Conservation (phyloP, 2,329 filamentous ascomycete species). For the Monilinia aucupariae region DNA sequence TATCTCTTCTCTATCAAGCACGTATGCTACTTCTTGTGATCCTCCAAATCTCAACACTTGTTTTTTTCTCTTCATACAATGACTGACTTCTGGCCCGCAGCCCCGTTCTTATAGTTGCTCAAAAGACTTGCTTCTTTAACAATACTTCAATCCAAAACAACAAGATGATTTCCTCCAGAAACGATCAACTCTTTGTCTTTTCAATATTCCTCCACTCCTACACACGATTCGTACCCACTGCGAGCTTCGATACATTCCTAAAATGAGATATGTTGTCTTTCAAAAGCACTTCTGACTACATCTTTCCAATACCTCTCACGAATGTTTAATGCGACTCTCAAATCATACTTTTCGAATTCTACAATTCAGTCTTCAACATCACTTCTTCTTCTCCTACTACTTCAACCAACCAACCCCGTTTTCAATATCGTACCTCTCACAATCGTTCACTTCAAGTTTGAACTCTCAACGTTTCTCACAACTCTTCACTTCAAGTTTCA, state of each 20-base stretch:
- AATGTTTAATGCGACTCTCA: neutral
- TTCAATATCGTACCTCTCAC: no score
- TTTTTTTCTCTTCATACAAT: neutral
- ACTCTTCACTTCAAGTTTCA: no score
- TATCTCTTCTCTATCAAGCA: neutral
- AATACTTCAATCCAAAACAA: neutral
- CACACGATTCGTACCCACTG: neutral
- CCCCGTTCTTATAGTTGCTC: neutral
- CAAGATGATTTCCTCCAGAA: neutral
- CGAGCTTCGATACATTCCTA: neutral
- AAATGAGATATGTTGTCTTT: neutral
- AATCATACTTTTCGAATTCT: no score
- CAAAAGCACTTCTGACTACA: neutral
- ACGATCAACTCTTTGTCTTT: neutral
- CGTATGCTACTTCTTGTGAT: neutral
- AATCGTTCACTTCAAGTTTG: no score
- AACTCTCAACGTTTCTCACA: no score
- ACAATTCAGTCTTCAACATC: no score
- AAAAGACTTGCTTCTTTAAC: neutral
- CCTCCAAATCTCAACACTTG: neutral
- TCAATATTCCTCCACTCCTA: neutral
- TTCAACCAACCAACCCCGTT: neutral
- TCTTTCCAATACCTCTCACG: neutral
- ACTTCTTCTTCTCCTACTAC: no score
- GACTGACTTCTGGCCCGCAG: neutral